Evolutionary conservation across 768 basidiomycete species (phyloP).

Genomic region (Tylopilus sp.): DNA sequence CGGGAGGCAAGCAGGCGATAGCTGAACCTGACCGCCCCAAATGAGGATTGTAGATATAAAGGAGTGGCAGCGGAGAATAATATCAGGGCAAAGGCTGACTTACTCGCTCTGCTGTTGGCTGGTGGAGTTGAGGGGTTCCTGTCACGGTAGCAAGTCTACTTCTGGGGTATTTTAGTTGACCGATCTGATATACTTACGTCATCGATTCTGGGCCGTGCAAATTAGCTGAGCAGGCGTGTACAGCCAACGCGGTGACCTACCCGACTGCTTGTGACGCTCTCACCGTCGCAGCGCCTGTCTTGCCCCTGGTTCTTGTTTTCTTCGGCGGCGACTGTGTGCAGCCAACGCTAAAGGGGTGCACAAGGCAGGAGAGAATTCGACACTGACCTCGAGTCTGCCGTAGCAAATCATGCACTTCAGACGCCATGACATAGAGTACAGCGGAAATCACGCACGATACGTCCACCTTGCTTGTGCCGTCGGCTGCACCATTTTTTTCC

Average conservation of each 20-base stretch:
- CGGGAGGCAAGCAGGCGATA: constrained; percentile 28
- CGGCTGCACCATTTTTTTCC: constrained; percentile 10
- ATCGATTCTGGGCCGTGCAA: constrained; percentile 23
- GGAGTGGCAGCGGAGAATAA: constrained; percentile 9
- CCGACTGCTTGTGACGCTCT: constrained; percentile 9
- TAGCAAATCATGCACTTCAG: constrained; percentile 9
- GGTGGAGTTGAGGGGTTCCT: constrained; percentile 27
- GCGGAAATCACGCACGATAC: constrained; percentile 25
- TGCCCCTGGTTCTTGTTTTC: constrained; percentile 36
- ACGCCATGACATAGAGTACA: background rate
- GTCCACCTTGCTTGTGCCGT: constrained; percentile 6
- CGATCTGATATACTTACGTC: constrained; percentile 28
- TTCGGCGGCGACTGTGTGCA: constrained; percentile 34
- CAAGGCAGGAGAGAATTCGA: constrained; percentile 3
- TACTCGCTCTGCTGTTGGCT: constrained; percentile 27
- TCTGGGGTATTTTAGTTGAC: constrained; percentile 16
- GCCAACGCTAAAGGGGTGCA: background rate
- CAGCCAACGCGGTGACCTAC: constrained; percentile 9
- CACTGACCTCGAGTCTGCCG: constrained; percentile 25
- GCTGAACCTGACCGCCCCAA: constrained; percentile 23
- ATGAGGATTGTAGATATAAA: constrained; percentile 12
- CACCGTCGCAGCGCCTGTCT: constrained; percentile 14
- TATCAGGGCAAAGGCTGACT: constrained; percentile 25
- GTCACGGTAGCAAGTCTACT: constrained; percentile 10
- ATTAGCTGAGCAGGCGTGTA: background rate